These are phyloP conservation scores for Fusarium tanahbumbuense DNA, from an alignment of 2,329 filamentous ascomycete species.

Conservation along the genomic window DNA sequence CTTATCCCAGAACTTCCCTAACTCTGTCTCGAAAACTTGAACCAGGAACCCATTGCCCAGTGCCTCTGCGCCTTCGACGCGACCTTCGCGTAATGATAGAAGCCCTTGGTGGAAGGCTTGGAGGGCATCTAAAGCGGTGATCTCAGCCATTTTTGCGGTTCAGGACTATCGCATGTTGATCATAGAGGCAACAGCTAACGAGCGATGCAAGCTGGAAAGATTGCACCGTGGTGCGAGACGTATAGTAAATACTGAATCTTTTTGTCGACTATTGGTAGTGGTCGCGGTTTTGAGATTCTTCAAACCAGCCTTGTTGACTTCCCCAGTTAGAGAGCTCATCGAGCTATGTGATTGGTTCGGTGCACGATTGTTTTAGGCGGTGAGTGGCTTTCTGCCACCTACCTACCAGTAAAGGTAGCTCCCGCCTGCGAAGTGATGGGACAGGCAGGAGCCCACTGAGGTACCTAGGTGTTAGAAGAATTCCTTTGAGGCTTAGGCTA, in stretches of 20 bases:
- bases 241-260: slow-evolving; percentile 39
- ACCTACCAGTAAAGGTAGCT: slow-evolving; percentile 7
- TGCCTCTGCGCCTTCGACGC: slow-evolving; percentile 69
- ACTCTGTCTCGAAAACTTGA: slow-evolving; percentile 75
- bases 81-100: slow-evolving; percentile 77
- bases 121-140: slow-evolving; percentile 79
- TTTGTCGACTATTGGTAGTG: slow-evolving; percentile 40
- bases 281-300: slow-evolving; percentile 49
- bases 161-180: slow-evolving; percentile 61
- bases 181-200: slow-evolving; percentile 33
- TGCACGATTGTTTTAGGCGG: slow-evolving; percentile 5
- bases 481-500: too few relatives aligned
- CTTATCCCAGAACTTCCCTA: slow-evolving; percentile 81
- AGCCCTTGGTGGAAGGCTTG: slow-evolving; percentile 90
- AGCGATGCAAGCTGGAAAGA: slow-evolving; percentile 36
- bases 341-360: slow-evolving; percentile 43
- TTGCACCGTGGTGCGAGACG: slow-evolving; percentile 43
- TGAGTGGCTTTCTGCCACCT: slow-evolving; percentile 50
- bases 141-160: slow-evolving; percentile 73
- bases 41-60: slow-evolving; percentile 77
- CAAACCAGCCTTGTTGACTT: slow-evolving; percentile 48
- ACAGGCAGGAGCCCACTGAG: background rate
- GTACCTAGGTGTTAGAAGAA: too few relatives aligned
- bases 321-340: slow-evolving; percentile 37
- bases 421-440: slow-evolving; percentile 4